Percentiles rank a stretch among this genome's conserved stretches.
Conservation (phyloP, 768 basidiomycete genomes). For the Suillus plorans region DNA sequence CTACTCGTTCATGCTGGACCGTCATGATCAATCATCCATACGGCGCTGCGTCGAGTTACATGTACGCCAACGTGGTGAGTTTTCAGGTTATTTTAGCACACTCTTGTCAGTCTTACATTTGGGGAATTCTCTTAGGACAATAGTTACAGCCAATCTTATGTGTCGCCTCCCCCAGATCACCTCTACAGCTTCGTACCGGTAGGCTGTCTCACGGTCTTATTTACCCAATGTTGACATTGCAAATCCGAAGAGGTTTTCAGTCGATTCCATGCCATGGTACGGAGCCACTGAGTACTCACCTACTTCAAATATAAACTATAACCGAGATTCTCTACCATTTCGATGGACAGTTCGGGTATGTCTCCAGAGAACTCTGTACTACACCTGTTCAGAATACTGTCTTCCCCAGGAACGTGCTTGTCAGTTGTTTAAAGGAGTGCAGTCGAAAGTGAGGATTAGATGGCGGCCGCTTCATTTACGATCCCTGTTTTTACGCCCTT, state of each 20-base stretch:
- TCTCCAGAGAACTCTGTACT: neutral
- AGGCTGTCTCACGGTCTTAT: conserved; percentile 6
- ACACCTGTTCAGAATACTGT: neutral
- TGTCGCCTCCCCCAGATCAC: conserved; percentile 16
- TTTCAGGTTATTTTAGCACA: neutral
- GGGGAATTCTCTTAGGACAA: conserved; percentile 13
- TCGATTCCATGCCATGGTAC: conserved; percentile 17
- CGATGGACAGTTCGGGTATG: conserved; percentile 18
- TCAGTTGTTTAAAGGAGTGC: conserved; percentile 14
- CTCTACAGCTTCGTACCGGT: conserved; percentile 29
- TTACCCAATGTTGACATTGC: neutral
- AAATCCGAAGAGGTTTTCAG: conserved; percentile 24
- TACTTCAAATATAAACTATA: neutral
- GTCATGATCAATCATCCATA: conserved; percentile 32
- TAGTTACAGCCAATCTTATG: neutral
- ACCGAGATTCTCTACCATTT: conserved; percentile 10
- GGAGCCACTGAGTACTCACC: conserved; percentile 10
- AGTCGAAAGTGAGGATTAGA: conserved; percentile 16
- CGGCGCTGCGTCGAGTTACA: conserved; percentile 25
- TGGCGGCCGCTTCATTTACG: conserved; percentile 15
- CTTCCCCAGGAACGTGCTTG: conserved; percentile 19
- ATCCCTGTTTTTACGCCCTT: conserved; percentile 15
- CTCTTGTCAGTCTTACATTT: neutral
- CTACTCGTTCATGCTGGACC: conserved; percentile 1
- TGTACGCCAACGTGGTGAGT: conserved; percentile 25